Base-by-base conservation (phyloP, 148 eudicot genomes). In the Nepenthes gracilis region DNA sequence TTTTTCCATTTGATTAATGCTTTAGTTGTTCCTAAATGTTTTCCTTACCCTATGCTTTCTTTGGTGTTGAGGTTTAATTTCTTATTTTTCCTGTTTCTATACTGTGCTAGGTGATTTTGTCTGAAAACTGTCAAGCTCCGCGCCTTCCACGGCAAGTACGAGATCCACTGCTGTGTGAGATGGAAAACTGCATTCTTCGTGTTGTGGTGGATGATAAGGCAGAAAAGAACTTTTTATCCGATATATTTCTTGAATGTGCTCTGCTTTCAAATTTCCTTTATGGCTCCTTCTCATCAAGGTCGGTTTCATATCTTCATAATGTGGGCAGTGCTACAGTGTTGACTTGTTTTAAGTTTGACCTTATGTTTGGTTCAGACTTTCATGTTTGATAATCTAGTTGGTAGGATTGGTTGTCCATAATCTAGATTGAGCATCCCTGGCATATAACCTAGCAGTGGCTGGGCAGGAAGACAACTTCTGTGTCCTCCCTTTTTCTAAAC, bases 81-180 rank as follows among this genome's bases (percentile, higher is more conserved):
- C 45, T 3, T 40, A 3, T 8, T 23, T 8, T 40, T 40, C 8
- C 8, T 40, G 8, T 8, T 8, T 40, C 45, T 40, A 8, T 40
- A 3, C 23, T 9, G 52, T 52, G 32, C 2, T 55, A 55, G 36
- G 58, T 5, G 12, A 13, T 13, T 55, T 3, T 4, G 15, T 50
- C 57, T 34, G 60, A 64, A 45, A 68, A 64, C 36, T 62, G 63
- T 69, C 84, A 67, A 50, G 73, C 70, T 43, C 74, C 84, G 65
- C 89, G 85, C 50, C 88, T 93, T 70, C 95, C 96, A 11, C 75
- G 71, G 65, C 84, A 79, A 62, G 62, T 93, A 62, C 75, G 67
- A 66, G 95, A 77, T 59, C 78, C 83, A 32, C 73, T 93, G 67
- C 67, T 82, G 70, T 77, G 74, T 50, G 98, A 93, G 80, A 71